Base-by-base conservation (phyloP, 768 basidiomycete genomes). In the Trametes coccinea region DNA sequence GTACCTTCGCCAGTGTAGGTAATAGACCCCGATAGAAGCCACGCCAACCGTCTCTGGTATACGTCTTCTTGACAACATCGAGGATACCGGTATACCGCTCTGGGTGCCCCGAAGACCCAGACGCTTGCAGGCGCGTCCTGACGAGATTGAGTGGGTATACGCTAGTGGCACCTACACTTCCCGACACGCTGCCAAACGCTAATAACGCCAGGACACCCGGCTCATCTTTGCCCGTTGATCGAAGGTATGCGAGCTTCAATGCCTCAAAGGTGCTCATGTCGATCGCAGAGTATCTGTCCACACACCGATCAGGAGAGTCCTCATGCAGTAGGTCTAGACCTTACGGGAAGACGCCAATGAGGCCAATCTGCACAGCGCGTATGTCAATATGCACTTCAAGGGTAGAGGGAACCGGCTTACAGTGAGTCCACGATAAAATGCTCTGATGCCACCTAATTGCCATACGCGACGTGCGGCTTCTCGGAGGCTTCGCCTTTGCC, bases 211-310 rank as follows among this genome's bases (percentile, higher is more conserved):
- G 80, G 5, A 95, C 85, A 2, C 92, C 92, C 0, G 96, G 93
- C 72, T 99, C 95, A 30, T 94, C 89, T 68, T 88, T 85, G 37
- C 88, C 89, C 5, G 92, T 91, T 34, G 95, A 96, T 53, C 86
- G 84, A 41, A 90, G 77, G 73, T 98, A 98, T 2, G 90, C 87
- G 46, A 95, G 78, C 73, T 98, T 98, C 59, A 99, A 84, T 2
- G 93, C 93, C 77, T 98, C 96, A 61, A 97, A 98, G 3, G 95
- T 95, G 68, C 89, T 91, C 92, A 94, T 96, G 74, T 99, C 96
- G 64, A 98, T 99, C 4, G 96, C 96, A 13, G 92, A 89, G 72
- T 92, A 92, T 60, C 89, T 90, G 71, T 52, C 57, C 60, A 40
- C n/a, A 34, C 40, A 27, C 4, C 27, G 29, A 50, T 54, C 43